Evolutionary conservation across 1,139 yeast species (phyloP), one percentile per base, ranked within the genome.

Genomic region (Taphrina communis): DNA sequence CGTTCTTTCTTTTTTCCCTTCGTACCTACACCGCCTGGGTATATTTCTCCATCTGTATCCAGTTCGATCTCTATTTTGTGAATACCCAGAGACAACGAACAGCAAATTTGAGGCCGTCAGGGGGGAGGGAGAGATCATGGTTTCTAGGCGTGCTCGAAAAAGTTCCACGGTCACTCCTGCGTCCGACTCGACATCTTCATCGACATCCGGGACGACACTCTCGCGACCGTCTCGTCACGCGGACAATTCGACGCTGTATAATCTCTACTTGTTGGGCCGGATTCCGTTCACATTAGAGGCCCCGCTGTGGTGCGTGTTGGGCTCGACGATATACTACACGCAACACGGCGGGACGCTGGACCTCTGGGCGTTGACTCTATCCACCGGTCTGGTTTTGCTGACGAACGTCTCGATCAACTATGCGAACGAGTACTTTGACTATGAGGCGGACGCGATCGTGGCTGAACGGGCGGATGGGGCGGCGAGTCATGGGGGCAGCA

Each of bases 371-470:
- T 35, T 50, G 36, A 6, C 31, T 5, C 53, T 58, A 12, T 44
- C 52, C 11, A 21, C 17, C 3, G 62, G 62, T 21, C 62, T 58
- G 36, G 62, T 58, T 21, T 12, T 58, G 39, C n/a, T 58, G 62
- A 58, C 62, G 4, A 42, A 44, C 42, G 53, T 58, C 53, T 44
- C 52, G 14, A 44, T 58, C 62, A 58, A 58, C 9, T 58, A 58
- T 31, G 62, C 62, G n/a, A 58, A 58, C 44, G 62, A 58, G 62
- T 58, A 42, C 42, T 58, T 58, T 36, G 62, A 58, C 52, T 58
- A 42, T 44, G 62, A 58, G 17, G 62, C 62, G 14, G 62, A 58
- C 62, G 9, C 42, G 41, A 36, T 58, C 41, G 36, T 39, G 36
- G 52, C 62, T 6, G 35, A 25, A 25, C 25, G 50, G 21, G 52